Evolutionary conservation across 495 filamentous ascomycete genomes (phyloP), one percentile per base, ranked within the genome.

Genomic region (Acidiella bohemica): DNA sequence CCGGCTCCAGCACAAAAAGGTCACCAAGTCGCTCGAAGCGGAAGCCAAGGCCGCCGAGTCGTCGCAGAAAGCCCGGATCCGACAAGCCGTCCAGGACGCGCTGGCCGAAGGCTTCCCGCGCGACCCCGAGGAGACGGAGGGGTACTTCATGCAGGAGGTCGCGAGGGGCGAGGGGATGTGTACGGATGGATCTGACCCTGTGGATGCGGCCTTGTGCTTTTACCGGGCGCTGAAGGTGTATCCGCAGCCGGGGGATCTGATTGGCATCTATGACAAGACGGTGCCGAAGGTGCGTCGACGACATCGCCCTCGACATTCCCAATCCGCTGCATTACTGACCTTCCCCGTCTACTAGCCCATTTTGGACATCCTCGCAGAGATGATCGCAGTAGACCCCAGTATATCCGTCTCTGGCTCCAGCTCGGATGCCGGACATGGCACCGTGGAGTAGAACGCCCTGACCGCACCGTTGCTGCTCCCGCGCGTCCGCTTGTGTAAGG

Each of bases 151-250:
- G 81, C 75, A 78, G 55, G 82, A 93, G 61, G 84, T 97, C 35
- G 81, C 83, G 45, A 67, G 70, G 53, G 90, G 90, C 44, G 90
- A 97, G 66, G 55, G 65, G 10, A 66, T 94, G 41, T 41, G 38
- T 32, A 43, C 25, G 20, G 41, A 55, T 90, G 83, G 79, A 46
- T 61, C 73, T 42, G 73, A 80, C 51, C 73, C 73, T 25, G 50
- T 93, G 23, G 86, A 95, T 33, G 84, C 92, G 33, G 87, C 92
- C 19, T 68, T 96, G 37, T 80, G 79, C 62, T 96, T 97, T 65
- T 97, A 93, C 74, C 87, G 82, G 70, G 90, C 90, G 27, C 71
- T 97, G 53, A 97, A 96, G 70, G 90, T 97, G 25, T 97, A 97
- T 63, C 90, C 90, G 7, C 78, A 84, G 47, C 90, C 90, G 6